Base-by-base conservation (phyloP, 441 rosid species). In the Daphne laureola region DNA sequence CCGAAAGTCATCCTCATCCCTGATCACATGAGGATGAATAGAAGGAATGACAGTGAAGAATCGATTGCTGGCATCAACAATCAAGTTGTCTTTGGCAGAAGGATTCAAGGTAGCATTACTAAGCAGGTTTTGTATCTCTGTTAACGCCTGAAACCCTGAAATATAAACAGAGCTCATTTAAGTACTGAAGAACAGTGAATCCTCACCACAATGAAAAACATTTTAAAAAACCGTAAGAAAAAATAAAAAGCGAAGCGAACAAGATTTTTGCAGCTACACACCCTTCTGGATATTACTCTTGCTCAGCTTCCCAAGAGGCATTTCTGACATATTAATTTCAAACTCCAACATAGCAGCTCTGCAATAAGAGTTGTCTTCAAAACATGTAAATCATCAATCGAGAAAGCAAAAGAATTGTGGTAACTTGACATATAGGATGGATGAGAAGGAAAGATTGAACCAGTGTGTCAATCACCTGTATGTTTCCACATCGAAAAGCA, bases 341-440 rank as follows among this genome's bases (percentile, higher is more conserved):
- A 87, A 93, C 78, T 90, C 98, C 97, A 83, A 78, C 98, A 87
- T 90, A 55, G 97, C 96, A 72, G 90, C 82, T 79, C 96, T 94
- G 84, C 70, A 72, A 51, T 57, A 65, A 69, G 45, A 61, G 43
- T 51, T 53, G 12, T 46, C 46, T 61, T 66, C 43, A 58, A 36
- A 21, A 49, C 14, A 56, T 26, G 31, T 42, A n/a, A 70, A 21
- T 60, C 43, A 55, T 12, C 41, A 52, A 55, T 49, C 43, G 62
- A 17, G 56, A 42, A 45, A 14, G 16, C 13, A 3, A 12, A 12
- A 42, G 51, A 43, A 54, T 18, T 49, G 18, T 23, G 46, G 13
- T 11, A 3, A 23, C 26, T 47, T 15, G 13, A 0, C 13, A 47
- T 9, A 17, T 15, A 45, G 16, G 3, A 14, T 16, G 26, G 23